Base-by-base conservation (phyloP, 495 filamentous ascomycete genomes). In the Penicillium paxilli region DNA sequence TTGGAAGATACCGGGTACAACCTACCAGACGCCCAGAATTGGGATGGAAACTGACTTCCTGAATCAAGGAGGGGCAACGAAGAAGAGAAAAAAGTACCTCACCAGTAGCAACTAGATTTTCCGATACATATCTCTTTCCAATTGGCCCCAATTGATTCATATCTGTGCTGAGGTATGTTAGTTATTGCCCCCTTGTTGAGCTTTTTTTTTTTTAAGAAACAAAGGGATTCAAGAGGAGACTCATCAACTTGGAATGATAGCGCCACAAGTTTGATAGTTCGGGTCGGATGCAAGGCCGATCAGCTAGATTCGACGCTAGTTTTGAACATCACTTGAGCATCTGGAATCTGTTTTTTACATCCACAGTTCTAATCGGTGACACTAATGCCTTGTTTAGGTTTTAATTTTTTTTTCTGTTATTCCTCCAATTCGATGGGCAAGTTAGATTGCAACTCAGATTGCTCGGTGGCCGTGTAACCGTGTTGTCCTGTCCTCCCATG, bases 271-370 rank as follows among this genome's bases (percentile, higher is more conserved):
- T 4, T 41, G 51, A 64, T 66, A 66, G 60, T 58, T 35, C 46
- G 47, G 46, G 6, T n/a, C 7, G 12, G 22, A 67, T 55, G 64
- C 61, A 67, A 67, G 64, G 64, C 41, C 38, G 49, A 52, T 47
- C 38, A 25, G 24, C 52, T 51, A 59, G 37, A 40, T 25, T 55
- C 23, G 4, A 26, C 45, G 19, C 35, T 54, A 54, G 37, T 21
- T 24, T 35, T 16, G 17, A 22, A 17, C 47, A 24, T 19, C 17
- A 30, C n/a, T 26, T 14, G 12, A 35, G n/a, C 24, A 26, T 1
- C 28, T 30, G 2, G 14, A 3, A 22, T 28, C 26, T 40, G 16
- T 42, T 37, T 32, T 37, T 20, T 37, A 17, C 16, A n/a, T 20
- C 20, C 10, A 22, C 21, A n/a, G n/a, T n/a, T 21, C 8, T 21